phyloP scores from a whole-genome alignment of 176 grass and related monocot genomes.

The Pontederia crassipes region DNA sequence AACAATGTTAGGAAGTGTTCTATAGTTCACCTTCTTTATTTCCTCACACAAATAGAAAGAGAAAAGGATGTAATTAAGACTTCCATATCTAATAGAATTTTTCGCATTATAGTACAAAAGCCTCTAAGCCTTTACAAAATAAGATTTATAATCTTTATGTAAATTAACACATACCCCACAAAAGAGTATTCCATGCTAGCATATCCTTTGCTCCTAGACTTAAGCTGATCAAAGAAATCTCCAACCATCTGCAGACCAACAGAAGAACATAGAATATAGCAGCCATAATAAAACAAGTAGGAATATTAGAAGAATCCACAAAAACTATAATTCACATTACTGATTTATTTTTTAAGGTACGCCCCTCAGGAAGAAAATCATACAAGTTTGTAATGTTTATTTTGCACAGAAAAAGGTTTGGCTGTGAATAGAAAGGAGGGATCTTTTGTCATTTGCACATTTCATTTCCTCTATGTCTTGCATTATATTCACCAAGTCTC shows the following conservation, averaged over 20 bases:
- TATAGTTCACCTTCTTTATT: neutral
- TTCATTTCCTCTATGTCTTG: no score
- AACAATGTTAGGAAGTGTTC: neutral
- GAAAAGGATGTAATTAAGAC: no score
- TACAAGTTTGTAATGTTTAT: no score
- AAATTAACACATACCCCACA: constrained; percentile 41
- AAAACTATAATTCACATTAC: neutral
- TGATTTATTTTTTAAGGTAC: no score
- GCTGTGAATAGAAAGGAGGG: no score
- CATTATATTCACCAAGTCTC: no score
- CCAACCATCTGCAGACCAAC: constrained; percentile 72
- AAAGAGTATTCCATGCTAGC: constrained; percentile 98
- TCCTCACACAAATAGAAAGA: no score
- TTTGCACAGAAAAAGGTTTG: no score
- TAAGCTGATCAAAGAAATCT: constrained; percentile 98
- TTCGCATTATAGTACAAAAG: no score
- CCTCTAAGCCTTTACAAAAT: neutral
- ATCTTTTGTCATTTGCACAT: no score
- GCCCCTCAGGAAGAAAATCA: no score
- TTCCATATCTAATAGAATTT: no score
- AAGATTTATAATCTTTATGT: neutral
- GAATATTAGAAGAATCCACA: neutral
- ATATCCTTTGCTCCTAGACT: constrained; percentile 97
- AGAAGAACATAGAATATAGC: constrained; percentile 16
- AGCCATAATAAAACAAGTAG: neutral